Evolutionary conservation across 768 basidiomycete species (phyloP).

Genomic region (Lactifluus pinguis): DNA sequence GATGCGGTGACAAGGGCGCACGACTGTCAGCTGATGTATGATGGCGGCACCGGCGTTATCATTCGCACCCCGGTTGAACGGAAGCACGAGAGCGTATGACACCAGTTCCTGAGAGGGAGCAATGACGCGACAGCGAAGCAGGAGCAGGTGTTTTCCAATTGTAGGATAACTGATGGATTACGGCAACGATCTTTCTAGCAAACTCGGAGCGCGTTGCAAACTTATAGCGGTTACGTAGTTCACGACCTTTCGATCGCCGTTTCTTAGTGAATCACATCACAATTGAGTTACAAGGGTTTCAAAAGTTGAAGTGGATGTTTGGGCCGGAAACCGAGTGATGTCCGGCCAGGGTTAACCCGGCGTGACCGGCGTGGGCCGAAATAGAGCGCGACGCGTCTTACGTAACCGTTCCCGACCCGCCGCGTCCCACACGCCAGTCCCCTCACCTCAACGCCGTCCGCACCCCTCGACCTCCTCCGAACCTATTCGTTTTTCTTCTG

Average conservation of each 20-base stretch:
- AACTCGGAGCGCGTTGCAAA: not conserved
- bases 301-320: not conserved
- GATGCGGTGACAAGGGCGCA: not conserved
- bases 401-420: constrained; percentile 18
- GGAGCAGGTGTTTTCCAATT: constrained; percentile 7
- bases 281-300: not conserved
- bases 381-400: constrained; percentile 21
- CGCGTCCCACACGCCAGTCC: constrained; percentile 20
- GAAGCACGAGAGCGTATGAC: not conserved
- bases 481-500: not conserved
- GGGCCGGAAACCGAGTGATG: not conserved
- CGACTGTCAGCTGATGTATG: constrained; percentile 12
- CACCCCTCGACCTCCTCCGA: not conserved
- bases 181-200: not conserved
- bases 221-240: not conserved
- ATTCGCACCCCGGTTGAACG: constrained; percentile 7
- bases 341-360: constrained; percentile 10
- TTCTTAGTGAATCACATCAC: not conserved
- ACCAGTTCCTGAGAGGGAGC: constrained; percentile 6
- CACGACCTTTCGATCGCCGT: not conserved
- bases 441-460: constrained; percentile 10
- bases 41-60: constrained; percentile 15
- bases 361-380: constrained; percentile 18
- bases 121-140: constrained; percentile 17
- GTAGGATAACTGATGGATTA: not conserved